Conservation (phyloP, 2,329 filamentous ascomycete species). For the Didymella arachidicola region DNA sequence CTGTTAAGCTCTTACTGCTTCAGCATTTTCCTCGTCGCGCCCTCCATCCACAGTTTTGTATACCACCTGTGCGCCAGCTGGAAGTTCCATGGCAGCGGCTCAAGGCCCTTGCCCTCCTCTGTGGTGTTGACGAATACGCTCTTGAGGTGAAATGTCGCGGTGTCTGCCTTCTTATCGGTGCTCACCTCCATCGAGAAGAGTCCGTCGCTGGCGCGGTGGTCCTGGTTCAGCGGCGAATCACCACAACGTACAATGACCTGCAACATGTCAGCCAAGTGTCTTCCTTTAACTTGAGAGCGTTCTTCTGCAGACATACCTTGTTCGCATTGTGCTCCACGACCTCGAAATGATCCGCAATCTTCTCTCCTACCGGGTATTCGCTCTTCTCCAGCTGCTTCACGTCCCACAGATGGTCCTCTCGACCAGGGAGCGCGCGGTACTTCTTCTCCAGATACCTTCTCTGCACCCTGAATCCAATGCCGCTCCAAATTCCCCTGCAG, state of each 20-base stretch:
- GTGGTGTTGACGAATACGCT: slow-evolving; percentile 52
- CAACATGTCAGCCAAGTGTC: slow-evolving; percentile 14
- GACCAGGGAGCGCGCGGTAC: slow-evolving; percentile 42
- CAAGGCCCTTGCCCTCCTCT: slow-evolving; percentile 40
- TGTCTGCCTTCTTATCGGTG: slow-evolving; percentile 46
- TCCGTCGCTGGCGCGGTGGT: slow-evolving; percentile 45
- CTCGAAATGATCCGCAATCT: slow-evolving; percentile 53
- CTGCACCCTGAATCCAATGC: slow-evolving; percentile 48
- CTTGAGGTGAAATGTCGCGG: slow-evolving; percentile 52
- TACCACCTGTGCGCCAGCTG: slow-evolving; percentile 48
- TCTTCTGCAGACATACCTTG: slow-evolving; percentile 39
- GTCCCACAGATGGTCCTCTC: slow-evolving; percentile 48
- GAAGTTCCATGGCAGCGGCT: slow-evolving; percentile 42
- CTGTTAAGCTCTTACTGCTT: background rate
- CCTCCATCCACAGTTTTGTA: slow-evolving; percentile 54
- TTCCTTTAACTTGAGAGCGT: background rate
- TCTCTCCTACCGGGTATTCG: slow-evolving; percentile 47
- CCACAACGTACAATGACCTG: slow-evolving; percentile 51
- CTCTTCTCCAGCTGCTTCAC: slow-evolving; percentile 43
- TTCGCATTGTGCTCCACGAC: slow-evolving; percentile 47
- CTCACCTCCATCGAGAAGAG: slow-evolving; percentile 52
- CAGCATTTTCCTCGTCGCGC: slow-evolving; percentile 49
- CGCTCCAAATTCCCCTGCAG: slow-evolving; percentile 50
- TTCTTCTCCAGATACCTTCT: slow-evolving; percentile 47
- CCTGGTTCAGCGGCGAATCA: slow-evolving; percentile 45